A percentile compares a stretch with the other conserved stretches of the same genome.
Conservation (phyloP, 192 early-diverging fungal species). For the Geranomyces michiganensis region DNA sequence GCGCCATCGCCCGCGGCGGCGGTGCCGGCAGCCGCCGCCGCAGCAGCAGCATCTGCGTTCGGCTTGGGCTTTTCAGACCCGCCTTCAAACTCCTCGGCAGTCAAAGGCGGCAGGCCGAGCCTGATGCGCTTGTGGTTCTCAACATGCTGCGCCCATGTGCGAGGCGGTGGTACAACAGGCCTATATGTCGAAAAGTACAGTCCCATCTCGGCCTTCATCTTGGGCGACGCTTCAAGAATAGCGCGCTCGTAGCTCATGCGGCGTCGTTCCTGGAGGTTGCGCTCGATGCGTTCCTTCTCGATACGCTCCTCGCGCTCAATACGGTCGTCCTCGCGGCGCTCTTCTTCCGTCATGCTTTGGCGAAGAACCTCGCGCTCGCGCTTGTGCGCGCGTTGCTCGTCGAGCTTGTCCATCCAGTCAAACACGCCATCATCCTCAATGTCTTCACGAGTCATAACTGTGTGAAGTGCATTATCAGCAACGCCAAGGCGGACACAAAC, state of each 20-base stretch:
- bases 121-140: not conserved
- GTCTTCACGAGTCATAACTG: constrained; percentile 54
- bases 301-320: constrained; percentile 22
- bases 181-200: constrained; percentile 22
- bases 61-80: not conserved
- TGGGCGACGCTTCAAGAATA: constrained; percentile 10
- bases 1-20: not conserved
- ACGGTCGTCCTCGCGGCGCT: constrained; percentile 28
- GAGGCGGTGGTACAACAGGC: not conserved
- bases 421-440: constrained; percentile 90
- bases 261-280: constrained; percentile 17
- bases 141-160: not conserved
- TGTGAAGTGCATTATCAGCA: no score
- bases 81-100: not conserved
- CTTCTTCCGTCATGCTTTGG: constrained; percentile 12
- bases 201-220: constrained; percentile 15
- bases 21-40: not conserved
- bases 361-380: constrained; percentile 24
- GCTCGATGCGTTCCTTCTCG: constrained; percentile 16
- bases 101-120: not conserved
- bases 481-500: no score
- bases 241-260: constrained; percentile 18
- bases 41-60: not conserved
- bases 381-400: constrained; percentile 35
- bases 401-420: constrained; percentile 84